Evolutionary conservation across 768 basidiomycete genomes (phyloP), one percentile per base, ranked within the genome.

Genomic region (Kwoniella shandongensis): DNA sequence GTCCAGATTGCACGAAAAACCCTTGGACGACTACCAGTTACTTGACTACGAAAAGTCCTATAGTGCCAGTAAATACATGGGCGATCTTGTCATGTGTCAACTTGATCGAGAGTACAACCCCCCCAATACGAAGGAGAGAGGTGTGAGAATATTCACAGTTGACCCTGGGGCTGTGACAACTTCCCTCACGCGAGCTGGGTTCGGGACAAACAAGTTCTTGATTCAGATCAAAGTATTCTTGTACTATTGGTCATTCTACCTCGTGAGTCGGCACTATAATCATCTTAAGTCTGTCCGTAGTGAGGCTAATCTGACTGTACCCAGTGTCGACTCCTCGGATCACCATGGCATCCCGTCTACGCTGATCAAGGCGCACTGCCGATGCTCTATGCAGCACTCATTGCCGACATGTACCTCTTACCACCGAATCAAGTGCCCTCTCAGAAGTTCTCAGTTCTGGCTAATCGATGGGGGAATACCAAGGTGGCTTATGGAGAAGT

Each of bases 31-130:
- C 35, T 59, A 57, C 13, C 72, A 76, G 45, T 62, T 76, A 1
- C 30, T 72, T 13, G 17, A 54, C 2, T 59, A 60, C 20, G 22
- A 20, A 17, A 45, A 61, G 38, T 56, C 66, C 8, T 76, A 76
- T 53, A 60, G 59, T 2, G 65, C 73, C 0, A 70, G 68, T 39
- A 76, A 76, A 59, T 73, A 72, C 51, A 56, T 71, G 26, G 70
- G 52, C 2, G 70, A 73, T 42, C 48, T 75, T 36, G 63, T 76
- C 36, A 66, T 71, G 36, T 47, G 38, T n/a, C 53, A 69, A 22
- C 49, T 75, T 4, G 75, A 76, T 57, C 44, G 51, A 32, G 66
- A 66, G 48, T 55, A 62, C 44, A 44, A 26, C 20, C 22, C 15
- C 6, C 40, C 11, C 15, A 26, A n/a, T n/a, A 35, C 39, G 35